These are phyloP conservation scores for Pythium chondricola DNA, from an alignment of 352 stramenopile genomes.

Conservation along the genomic window DNA sequence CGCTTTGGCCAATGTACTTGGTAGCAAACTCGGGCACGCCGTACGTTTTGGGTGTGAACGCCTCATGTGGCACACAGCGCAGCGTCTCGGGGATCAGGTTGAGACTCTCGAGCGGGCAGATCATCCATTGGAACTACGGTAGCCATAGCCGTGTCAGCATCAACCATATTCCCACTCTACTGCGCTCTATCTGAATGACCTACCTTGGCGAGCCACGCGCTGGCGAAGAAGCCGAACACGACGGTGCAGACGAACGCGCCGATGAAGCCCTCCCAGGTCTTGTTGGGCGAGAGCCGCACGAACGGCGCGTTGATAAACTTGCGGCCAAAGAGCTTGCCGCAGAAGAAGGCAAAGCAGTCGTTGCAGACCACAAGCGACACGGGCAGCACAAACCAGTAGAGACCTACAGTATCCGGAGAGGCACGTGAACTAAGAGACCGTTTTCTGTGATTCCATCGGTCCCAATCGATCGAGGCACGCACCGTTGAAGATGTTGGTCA, in stretches of 20 bases:
- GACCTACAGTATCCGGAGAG: too few relatives aligned
- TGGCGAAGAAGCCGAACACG: slow-evolving; percentile 91
- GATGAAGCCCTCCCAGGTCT: slow-evolving; percentile 99
- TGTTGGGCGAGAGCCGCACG: slow-evolving; percentile 95
- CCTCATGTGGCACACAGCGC: slow-evolving; percentile 47
- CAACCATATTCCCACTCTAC: too few relatives aligned
- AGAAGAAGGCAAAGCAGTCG: slow-evolving; percentile 95
- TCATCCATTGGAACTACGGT: slow-evolving; percentile 89
- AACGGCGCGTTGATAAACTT: slow-evolving; percentile 92
- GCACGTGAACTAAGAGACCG: too few relatives aligned
- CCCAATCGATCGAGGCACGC: slow-evolving; percentile 27
- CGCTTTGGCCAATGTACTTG: slow-evolving; percentile 57
- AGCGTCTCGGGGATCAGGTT: slow-evolving; percentile 67
- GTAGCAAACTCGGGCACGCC: slow-evolving; percentile 71
- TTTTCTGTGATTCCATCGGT: too few relatives aligned
- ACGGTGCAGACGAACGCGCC: slow-evolving; percentile 95
- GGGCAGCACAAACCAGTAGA: slow-evolving; percentile 95
- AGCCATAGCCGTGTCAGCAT: too few relatives aligned
- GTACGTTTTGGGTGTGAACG: slow-evolving; percentile 62
- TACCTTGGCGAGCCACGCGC: slow-evolving; percentile 82
- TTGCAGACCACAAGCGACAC: slow-evolving; percentile 94
- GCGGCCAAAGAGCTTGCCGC: slow-evolving; percentile 75
- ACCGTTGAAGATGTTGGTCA: slow-evolving; percentile 96
- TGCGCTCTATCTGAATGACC: too few relatives aligned
- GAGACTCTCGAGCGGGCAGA: slow-evolving; percentile 85